Conservation (phyloP, 179 eudicot genomes). For the Gypsophila paniculata region DNA sequence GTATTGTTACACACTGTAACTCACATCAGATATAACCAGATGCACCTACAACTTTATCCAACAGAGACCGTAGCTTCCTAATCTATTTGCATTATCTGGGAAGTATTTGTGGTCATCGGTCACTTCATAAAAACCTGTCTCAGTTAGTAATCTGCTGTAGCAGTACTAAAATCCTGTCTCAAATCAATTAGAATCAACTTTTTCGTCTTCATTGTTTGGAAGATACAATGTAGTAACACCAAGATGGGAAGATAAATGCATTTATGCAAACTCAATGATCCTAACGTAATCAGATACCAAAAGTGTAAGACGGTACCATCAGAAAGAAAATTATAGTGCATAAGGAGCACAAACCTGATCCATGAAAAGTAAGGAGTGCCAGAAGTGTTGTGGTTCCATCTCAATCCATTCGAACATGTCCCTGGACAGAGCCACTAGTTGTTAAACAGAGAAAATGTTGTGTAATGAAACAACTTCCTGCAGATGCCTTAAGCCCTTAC, state of each 20-base stretch:
- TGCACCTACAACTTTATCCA: neutral
- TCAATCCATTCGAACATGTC: conserved; percentile 96
- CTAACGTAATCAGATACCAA: neutral
- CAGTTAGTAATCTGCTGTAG: conserved; percentile 9
- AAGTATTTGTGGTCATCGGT: neutral
- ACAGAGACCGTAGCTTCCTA: neutral
- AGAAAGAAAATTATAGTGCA: neutral
- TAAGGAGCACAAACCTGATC: conserved; percentile 66
- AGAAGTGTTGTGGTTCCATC: conserved; percentile 81
- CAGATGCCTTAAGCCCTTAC: conserved; percentile 30
- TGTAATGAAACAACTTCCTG: conserved; percentile 1
- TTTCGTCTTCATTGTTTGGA: neutral
- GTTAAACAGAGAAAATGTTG: conserved; percentile 5
- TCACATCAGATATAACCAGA: neutral
- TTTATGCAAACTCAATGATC: neutral
- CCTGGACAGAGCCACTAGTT: conserved; percentile 33
- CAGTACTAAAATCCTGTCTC: conserved; percentile 5
- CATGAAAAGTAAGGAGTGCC: conserved; percentile 93
- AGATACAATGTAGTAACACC: neutral
- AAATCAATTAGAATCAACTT: neutral
- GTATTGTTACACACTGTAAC: neutral
- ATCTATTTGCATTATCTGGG: conserved; percentile 1
- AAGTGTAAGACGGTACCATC: neutral
- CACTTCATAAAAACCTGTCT: neutral
- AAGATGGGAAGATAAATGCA: neutral